phyloP scores from a whole-genome alignment of 2,329 filamentous ascomycete species.

The Cucurbitaria berberidis region DNA sequence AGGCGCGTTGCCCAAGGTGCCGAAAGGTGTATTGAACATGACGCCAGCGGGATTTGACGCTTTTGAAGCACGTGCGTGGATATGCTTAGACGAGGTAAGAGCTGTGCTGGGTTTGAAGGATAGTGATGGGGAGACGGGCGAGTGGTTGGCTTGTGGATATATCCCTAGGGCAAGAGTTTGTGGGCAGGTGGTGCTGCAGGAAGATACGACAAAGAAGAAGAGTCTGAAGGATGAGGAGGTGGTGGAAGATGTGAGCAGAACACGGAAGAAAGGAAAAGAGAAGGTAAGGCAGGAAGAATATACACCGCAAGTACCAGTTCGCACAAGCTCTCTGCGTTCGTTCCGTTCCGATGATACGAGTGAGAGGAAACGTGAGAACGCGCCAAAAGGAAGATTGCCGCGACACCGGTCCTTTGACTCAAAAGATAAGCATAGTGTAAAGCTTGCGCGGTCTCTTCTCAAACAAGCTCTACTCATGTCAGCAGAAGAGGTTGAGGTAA shows the following conservation, averaged over 20 bases:
- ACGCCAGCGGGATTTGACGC: not conserved
- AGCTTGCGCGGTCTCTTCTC: not conserved
- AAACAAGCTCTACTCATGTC: not conserved
- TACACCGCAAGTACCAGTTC: slow-evolving; percentile 7
- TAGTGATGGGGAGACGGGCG: slow-evolving; percentile 2
- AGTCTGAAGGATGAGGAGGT: not conserved
- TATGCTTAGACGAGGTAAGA: slow-evolving; percentile 12
- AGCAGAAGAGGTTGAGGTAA: not conserved
- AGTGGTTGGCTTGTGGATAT: slow-evolving; percentile 17
- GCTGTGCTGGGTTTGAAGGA: slow-evolving; percentile 2
- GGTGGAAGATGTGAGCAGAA: not conserved
- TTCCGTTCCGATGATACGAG: not conserved
- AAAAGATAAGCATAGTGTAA: not conserved
- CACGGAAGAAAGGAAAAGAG: not conserved
- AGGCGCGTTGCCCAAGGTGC: slow-evolving; percentile 2
- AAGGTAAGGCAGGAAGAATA: not conserved
- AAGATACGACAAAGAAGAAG: not conserved
- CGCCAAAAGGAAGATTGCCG: not conserved
- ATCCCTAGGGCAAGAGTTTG: slow-evolving; percentile 1
- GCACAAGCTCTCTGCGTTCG: slow-evolving; percentile 28
- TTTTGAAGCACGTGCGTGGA: slow-evolving; percentile 9
- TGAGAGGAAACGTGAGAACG: no score
- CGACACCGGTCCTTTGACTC: not conserved
- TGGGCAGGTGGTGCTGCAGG: not conserved
- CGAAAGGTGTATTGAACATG: slow-evolving; percentile 3